These are phyloP conservation scores for Coemansia sp. DNA, from an alignment of 192 early-diverging fungal species.

Conservation along the genomic window DNA sequence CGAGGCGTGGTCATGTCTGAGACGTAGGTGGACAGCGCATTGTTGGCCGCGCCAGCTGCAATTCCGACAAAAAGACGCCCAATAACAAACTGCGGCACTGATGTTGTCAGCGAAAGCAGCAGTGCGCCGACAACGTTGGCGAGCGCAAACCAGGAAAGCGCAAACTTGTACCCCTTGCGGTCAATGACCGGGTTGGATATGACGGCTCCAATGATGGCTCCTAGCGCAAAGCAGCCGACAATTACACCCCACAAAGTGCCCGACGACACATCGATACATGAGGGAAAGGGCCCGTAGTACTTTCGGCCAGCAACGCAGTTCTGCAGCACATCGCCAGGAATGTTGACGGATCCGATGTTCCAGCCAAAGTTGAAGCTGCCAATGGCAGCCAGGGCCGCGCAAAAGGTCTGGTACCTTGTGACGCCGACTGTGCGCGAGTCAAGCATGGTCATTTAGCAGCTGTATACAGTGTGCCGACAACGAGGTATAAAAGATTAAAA, in stretches of 20 bases:
- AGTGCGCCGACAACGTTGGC: constrained; percentile 63
- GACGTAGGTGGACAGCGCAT: constrained; percentile 66
- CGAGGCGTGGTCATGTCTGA: constrained; percentile 73
- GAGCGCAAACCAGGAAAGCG: constrained; percentile 65
- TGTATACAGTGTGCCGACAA: neutral
- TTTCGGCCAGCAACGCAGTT: constrained; percentile 50
- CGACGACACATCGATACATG: constrained; percentile 42
- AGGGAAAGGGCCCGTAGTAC: constrained; percentile 49
- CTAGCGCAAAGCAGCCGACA: constrained; percentile 58
- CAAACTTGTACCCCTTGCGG: constrained; percentile 60
- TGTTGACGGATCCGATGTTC: constrained; percentile 56
- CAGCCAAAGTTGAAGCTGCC: constrained; percentile 55
- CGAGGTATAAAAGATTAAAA: neutral
- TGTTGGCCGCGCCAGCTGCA: constrained; percentile 62
- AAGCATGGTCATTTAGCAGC: constrained; percentile 34
- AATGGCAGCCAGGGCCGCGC: constrained; percentile 45
- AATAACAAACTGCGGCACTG: constrained; percentile 60
- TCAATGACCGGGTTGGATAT: constrained; percentile 59
- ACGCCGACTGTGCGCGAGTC: constrained; percentile 50
- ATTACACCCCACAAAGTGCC: constrained; percentile 55
- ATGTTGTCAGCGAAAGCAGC: constrained; percentile 59
- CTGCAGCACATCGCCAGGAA: constrained; percentile 55
- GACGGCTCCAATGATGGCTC: constrained; percentile 65
- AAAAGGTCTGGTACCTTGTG: constrained; percentile 47
- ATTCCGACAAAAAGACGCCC: constrained; percentile 73